These are phyloP conservation scores for Mortierella sp. DNA, from an alignment of 371 early-diverging fungal genomes.

Conservation along the genomic window DNA sequence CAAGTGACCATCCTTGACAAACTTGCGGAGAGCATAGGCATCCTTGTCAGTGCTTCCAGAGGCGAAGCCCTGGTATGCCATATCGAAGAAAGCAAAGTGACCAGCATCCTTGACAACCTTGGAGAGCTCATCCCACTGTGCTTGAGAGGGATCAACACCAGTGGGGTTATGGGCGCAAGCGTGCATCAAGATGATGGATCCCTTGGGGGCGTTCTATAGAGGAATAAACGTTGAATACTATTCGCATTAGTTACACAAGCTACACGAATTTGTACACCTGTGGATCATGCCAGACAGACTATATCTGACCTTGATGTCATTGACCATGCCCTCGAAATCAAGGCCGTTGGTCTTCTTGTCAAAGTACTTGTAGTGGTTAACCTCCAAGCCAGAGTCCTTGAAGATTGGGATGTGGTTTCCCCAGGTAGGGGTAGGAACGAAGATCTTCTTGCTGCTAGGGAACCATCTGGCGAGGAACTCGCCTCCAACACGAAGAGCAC, in stretches of 20 bases:
- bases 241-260: too few species aligned
- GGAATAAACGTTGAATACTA: too few species aligned
- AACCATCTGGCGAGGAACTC: conserved; percentile 90
- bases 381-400: conserved; percentile 90
- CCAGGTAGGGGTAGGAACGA: conserved; percentile 97
- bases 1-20: conserved; percentile 84
- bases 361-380: conserved; percentile 93
- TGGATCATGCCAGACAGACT: too few species aligned
- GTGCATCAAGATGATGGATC: conserved; percentile 94
- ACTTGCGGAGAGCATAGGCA: conserved; percentile 95
- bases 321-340: conserved; percentile 93
- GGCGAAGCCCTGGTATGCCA: conserved; percentile 99
- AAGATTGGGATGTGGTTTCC: conserved; percentile 98
- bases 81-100: conserved; percentile 97
- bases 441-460: conserved; percentile 88
- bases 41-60: conserved; percentile 93
- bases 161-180: conserved; percentile 99
- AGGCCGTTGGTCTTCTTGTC: conserved; percentile 95
- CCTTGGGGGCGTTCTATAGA: conserved; percentile 81
- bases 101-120: conserved; percentile 83
- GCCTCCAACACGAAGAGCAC: conserved; percentile 96
- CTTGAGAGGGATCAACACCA: conserved; percentile 95
- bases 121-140: conserved; percentile 94
- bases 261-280: too few species aligned
- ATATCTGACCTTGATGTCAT: conserved; percentile 79